A percentile compares a stretch with the other conserved stretches of the same genome.
Conservation (phyloP, 1,139 yeast species). For the Saccharomyces hybrid region DNA sequence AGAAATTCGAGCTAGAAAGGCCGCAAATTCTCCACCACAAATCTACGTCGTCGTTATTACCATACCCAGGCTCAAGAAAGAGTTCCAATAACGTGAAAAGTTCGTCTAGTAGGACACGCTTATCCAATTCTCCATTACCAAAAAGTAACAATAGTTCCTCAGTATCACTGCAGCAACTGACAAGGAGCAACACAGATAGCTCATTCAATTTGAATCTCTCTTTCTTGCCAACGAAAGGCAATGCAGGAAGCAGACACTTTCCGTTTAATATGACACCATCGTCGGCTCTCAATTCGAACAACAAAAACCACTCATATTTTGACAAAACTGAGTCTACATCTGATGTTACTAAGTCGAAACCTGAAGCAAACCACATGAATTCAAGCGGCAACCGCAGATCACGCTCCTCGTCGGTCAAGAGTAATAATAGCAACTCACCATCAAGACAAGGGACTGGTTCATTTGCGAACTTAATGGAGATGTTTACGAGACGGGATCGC, state of each 20-base stretch:
- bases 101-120: neutral
- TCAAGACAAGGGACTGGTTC: conserved; percentile 13
- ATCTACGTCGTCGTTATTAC: conserved; percentile 15
- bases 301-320: neutral
- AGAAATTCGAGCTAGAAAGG: conserved; percentile 12
- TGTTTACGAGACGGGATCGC: conserved; percentile 15
- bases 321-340: neutral
- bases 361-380: conserved; percentile 2
- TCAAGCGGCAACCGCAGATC: conserved; percentile 9
- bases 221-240: conserved; percentile 11
- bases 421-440: conserved; percentile 5
- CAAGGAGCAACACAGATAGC: conserved; percentile 11
- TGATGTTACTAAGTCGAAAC: neutral
- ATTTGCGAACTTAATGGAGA: conserved; percentile 15
- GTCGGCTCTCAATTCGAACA: conserved; percentile 6
- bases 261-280: conserved; percentile 26
- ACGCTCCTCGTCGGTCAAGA: conserved; percentile 2
- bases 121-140: neutral
- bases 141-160: conserved; percentile 20
- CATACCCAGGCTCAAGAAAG: conserved; percentile 11
- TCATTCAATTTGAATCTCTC: conserved; percentile 7
- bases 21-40: conserved; percentile 17
- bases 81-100: conserved; percentile 14
- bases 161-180: conserved; percentile 15
- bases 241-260: conserved; percentile 19